phyloP scores from a whole-genome alignment of 768 basidiomycete species.

The Tulasnella sp. region DNA sequence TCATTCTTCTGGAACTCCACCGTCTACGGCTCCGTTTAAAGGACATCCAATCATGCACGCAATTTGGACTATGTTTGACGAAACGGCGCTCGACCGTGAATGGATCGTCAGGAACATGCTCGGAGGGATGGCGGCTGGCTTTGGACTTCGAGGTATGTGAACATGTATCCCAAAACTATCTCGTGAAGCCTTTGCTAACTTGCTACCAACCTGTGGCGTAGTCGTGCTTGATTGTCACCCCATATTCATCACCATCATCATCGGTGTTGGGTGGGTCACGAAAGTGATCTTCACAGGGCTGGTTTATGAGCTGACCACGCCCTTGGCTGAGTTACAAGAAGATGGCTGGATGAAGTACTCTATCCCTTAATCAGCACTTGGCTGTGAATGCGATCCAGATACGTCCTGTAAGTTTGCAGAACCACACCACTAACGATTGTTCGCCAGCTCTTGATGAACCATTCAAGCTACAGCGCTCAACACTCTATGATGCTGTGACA shows the following conservation, averaged over 20 bases:
- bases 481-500: too few species aligned
- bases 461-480: too few species aligned
- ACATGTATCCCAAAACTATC: neutral
- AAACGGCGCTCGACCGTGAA: conserved; percentile 65
- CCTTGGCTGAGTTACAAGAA: conserved; percentile 55
- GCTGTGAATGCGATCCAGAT: too few species aligned
- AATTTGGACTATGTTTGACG: conserved; percentile 52
- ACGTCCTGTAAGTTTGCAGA: too few species aligned
- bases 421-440: too few species aligned
- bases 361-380: conserved; percentile 41
- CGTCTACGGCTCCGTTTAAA: conserved; percentile 10
- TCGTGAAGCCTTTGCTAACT: neutral
- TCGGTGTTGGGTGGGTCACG: conserved; percentile 59
- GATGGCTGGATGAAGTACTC: conserved; percentile 70
- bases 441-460: too few species aligned
- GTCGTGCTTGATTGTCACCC: conserved; percentile 74
- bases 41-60: conserved; percentile 30
- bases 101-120: conserved; percentile 78
- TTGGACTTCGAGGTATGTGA: conserved; percentile 62
- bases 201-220: conserved; percentile 24
- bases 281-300: conserved; percentile 59
- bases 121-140: conserved; percentile 80
- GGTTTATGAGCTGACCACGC: conserved; percentile 27
- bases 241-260: conserved; percentile 60
- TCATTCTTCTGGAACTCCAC: conserved; percentile 14